Conservation (phyloP, 345 rosid species). For the Eucalyptus erythrocorys region DNA sequence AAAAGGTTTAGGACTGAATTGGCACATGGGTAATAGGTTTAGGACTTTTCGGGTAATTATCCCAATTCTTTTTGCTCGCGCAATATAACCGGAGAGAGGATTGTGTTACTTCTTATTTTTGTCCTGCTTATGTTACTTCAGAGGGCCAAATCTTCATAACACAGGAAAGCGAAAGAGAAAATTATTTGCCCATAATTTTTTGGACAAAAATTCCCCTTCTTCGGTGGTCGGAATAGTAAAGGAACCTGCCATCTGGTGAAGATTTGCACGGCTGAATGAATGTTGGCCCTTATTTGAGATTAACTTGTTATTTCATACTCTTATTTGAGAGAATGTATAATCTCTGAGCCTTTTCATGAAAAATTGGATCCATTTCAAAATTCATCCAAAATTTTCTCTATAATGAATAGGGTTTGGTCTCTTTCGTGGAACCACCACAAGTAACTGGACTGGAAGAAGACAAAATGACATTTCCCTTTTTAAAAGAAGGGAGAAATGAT, state of each 20-base stretch:
- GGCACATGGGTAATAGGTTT: too few species aligned
- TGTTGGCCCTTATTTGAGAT: neutral
- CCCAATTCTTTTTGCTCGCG: neutral
- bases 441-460: neutral
- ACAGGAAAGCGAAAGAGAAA: neutral
- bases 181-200: neutral
- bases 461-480: neutral
- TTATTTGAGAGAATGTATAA: neutral
- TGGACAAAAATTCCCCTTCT: neutral
- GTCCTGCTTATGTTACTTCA: neutral
- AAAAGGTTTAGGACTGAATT: too few species aligned
- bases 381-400: neutral
- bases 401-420: neutral
- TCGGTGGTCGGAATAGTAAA: neutral
- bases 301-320: neutral
- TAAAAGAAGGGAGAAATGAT: neutral
- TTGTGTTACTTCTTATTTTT: neutral
- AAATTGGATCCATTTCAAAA: neutral
- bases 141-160: neutral
- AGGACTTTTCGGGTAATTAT: too few species aligned
- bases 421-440: neutral
- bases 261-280: neutral
- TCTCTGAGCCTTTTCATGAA: accelerated
- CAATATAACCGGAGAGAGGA: neutral
- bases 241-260: neutral